Evolutionary conservation across 2,329 filamentous ascomycete genomes (phyloP).

Genomic region (Nemania serpens): DNA sequence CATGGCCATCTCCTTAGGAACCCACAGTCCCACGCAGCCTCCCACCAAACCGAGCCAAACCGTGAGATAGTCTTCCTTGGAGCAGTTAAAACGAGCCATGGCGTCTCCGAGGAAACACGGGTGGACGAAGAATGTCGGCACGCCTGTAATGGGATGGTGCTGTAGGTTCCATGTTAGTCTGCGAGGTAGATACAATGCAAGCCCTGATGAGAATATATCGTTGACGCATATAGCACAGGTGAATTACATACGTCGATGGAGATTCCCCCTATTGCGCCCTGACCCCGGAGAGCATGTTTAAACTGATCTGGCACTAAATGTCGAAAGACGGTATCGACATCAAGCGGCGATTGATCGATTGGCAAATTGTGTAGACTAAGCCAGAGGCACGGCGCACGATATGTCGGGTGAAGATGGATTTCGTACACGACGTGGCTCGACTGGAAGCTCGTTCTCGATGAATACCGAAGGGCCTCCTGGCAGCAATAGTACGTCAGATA

Average conservation of each 20-base stretch:
- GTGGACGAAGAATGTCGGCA: slow-evolving; percentile 88
- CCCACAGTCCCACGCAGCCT: slow-evolving; percentile 75
- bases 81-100: slow-evolving; percentile 68
- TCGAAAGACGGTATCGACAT: slow-evolving; percentile 72
- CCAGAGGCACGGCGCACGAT: slow-evolving; percentile 76
- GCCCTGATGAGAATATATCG: slow-evolving; percentile 43
- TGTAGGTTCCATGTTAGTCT: slow-evolving; percentile 47
- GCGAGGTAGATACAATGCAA: slow-evolving; percentile 48
- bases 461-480: slow-evolving; percentile 48
- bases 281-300: slow-evolving; percentile 62
- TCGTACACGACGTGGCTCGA: slow-evolving; percentile 68
- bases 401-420: slow-evolving; percentile 75
- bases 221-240: slow-evolving; percentile 42
- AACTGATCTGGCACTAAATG: slow-evolving; percentile 70
- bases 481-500: slow-evolving; percentile 10
- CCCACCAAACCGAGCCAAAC: slow-evolving; percentile 90
- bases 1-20: slow-evolving; percentile 70
- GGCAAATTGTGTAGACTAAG: slow-evolving; percentile 68
- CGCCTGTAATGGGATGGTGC: slow-evolving; percentile 81
- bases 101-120: slow-evolving; percentile 87
- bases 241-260: slow-evolving; percentile 71
- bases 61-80: slow-evolving; percentile 74
- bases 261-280: slow-evolving; percentile 72
- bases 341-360: slow-evolving; percentile 59
- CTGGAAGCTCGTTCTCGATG: slow-evolving; percentile 36